Conservation (phyloP, 202 grass and related monocot genomes). For the Elaeis oleifera region DNA sequence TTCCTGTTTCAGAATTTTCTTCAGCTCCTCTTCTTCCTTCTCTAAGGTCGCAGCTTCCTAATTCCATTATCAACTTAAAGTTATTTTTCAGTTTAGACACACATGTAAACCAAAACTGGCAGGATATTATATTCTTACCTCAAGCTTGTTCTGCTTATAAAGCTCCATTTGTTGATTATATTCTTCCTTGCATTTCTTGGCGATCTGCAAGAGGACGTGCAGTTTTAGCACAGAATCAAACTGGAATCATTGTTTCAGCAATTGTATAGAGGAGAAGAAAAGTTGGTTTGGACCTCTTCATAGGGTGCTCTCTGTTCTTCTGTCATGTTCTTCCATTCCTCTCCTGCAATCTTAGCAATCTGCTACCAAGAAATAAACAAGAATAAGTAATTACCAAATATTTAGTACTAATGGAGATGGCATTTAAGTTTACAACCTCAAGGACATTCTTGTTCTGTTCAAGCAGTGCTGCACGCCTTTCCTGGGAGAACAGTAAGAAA, state of each 20-base stretch:
- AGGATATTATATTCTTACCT: slow-evolving; percentile 23
- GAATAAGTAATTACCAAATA: background rate
- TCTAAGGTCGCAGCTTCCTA: slow-evolving; percentile 49
- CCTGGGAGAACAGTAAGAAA: slow-evolving; percentile 67
- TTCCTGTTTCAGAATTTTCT: slow-evolving; percentile 80
- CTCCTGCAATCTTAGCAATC: slow-evolving; percentile 75
- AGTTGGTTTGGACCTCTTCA: slow-evolving; percentile 24
- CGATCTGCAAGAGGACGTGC: slow-evolving; percentile 18
- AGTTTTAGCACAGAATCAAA: too few species aligned
- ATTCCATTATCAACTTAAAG: background rate
- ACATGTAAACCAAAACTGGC: background rate
- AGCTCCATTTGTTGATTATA: slow-evolving; percentile 59
- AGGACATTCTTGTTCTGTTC: slow-evolving; percentile 58
- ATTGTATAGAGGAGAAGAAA: background rate
- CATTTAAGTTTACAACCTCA: slow-evolving; percentile 33
- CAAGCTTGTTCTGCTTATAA: slow-evolving; percentile 62
- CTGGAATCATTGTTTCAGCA: background rate
- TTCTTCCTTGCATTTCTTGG: slow-evolving; percentile 56
- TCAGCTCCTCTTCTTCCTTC: slow-evolving; percentile 72
- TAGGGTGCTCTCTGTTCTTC: slow-evolving; percentile 57
- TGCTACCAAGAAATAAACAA: background rate
- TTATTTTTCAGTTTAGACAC: background rate
- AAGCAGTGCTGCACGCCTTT: slow-evolving; percentile 37
- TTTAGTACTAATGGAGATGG: too few species aligned
- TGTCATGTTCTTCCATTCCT: slow-evolving; percentile 74